Conservation (phyloP, 2,329 filamentous ascomycete species). For the Trichoderma atrobrunneum region DNA sequence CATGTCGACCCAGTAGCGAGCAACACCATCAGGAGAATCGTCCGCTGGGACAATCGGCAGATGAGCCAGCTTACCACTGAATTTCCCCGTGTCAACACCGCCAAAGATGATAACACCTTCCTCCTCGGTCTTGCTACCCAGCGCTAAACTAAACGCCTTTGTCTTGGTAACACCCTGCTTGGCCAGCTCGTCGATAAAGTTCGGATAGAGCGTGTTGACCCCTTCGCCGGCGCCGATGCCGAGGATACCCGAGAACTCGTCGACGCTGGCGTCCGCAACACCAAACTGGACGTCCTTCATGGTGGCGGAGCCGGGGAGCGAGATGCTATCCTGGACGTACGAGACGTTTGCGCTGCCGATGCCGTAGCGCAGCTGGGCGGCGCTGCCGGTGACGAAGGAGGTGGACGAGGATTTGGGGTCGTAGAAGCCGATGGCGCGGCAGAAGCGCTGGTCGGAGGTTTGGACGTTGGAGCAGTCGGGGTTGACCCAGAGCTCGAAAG, state of each 20-base stretch:
- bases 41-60: constrained; percentile 59
- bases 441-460: constrained; percentile 43
- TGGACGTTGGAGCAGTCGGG: constrained; percentile 51
- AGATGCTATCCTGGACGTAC: constrained; percentile 48
- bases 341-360: constrained; percentile 50
- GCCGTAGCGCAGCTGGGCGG: constrained; percentile 47
- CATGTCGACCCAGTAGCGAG: constrained; percentile 53
- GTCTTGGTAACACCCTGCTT: constrained; percentile 54
- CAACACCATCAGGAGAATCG: constrained; percentile 53
- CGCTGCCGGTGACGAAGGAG: constrained; percentile 31
- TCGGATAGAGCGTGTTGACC: constrained; percentile 46
- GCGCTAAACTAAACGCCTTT: constrained; percentile 63
- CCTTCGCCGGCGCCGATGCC: constrained; percentile 68
- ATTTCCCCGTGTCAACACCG: constrained; percentile 64
- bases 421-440: constrained; percentile 45
- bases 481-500: constrained; percentile 63
- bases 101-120: constrained; percentile 67
- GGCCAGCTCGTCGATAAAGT: constrained; percentile 51
- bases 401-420: constrained; percentile 42
- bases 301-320: constrained; percentile 39
- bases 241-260: constrained; percentile 60
- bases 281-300: constrained; percentile 59
- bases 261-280: constrained; percentile 51
- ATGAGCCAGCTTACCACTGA: constrained; percentile 54
- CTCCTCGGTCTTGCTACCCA: constrained; percentile 59